Evolutionary conservation across 805 yeast genomes (phyloP).

Genomic region (Isabelozyma heimii): DNA sequence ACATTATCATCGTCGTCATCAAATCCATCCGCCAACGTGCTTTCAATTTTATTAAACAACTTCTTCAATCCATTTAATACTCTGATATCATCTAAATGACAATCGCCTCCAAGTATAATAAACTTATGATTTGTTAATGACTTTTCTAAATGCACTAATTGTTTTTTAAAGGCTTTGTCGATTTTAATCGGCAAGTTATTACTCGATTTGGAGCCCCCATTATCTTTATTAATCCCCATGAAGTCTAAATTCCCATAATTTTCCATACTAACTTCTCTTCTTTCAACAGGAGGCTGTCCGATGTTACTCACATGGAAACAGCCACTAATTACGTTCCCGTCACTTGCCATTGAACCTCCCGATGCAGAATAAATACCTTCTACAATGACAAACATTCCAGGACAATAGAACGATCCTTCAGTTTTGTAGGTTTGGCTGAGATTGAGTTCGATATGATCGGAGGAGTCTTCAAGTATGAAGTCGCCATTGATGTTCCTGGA

Average conservation of each 20-base stretch:
- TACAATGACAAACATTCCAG: constrained; percentile 75
- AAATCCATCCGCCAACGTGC: constrained; percentile 18
- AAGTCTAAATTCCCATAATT: constrained; percentile 81
- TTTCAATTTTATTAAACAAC: constrained; percentile 53
- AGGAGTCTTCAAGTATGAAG: constrained; percentile 78
- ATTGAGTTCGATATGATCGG: constrained; percentile 71
- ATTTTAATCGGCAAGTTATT: constrained; percentile 40
- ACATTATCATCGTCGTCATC: constrained; percentile 40
- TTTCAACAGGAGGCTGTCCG: constrained; percentile 87
- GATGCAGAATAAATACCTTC: constrained; percentile 82
- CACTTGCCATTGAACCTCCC: constrained; percentile 39
- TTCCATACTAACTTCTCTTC: constrained; percentile 61
- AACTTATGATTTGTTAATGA: constrained; percentile 56
- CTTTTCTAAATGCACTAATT: constrained; percentile 56
- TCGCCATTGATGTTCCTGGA: constrained; percentile 60
- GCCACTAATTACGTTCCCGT: constrained; percentile 34
- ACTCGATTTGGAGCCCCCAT: constrained; percentile 27
- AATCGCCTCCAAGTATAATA: constrained; percentile 72
- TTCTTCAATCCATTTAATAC: constrained; percentile 65
- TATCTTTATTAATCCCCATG: constrained; percentile 38
- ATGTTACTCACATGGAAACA: constrained; percentile 71
- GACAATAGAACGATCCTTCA: constrained; percentile 61
- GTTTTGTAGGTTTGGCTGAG: constrained; percentile 60
- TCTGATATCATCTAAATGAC: constrained; percentile 59
- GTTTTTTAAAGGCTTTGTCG: constrained; percentile 55